Conservation (phyloP, 2,329 filamentous ascomycete genomes). For the Trichoderma brevicompactum region DNA sequence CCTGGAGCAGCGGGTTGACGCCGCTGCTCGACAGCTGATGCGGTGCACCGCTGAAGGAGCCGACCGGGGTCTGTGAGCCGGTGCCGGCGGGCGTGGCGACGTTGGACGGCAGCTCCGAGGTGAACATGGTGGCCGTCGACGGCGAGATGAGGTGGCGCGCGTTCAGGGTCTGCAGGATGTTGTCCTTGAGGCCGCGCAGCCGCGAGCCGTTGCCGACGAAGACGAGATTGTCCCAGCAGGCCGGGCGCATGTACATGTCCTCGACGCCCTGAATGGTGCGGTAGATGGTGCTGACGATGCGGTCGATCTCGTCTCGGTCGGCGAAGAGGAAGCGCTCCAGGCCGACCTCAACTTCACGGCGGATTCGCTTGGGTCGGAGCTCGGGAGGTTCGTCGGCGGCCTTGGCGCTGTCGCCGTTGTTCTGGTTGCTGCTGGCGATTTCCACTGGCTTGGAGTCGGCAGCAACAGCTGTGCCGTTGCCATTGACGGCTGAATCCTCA, state of each 20-base stretch:
- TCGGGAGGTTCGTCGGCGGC: conserved; percentile 40
- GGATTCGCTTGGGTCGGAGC: conserved; percentile 58
- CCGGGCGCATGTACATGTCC: conserved; percentile 80
- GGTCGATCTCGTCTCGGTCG: conserved; percentile 74
- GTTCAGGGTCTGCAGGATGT: conserved; percentile 77
- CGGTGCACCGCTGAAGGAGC: conserved; percentile 57
- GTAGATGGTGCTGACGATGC: conserved; percentile 83
- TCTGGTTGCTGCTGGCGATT: too few species aligned
- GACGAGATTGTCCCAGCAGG: conserved; percentile 90
- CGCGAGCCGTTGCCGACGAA: conserved; percentile 86
- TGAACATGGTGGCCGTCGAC: conserved; percentile 93
- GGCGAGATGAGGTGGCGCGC: conserved; percentile 89
- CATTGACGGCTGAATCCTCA: conserved; percentile 28
- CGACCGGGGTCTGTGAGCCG: conserved; percentile 86
- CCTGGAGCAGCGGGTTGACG: conserved; percentile 90
- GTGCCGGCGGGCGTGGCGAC: conserved; percentile 89
- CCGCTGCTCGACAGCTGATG: conserved; percentile 61
- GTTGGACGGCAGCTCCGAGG: conserved; percentile 92
- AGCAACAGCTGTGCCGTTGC: neutral
- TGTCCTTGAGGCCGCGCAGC: conserved; percentile 81
- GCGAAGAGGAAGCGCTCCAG: conserved; percentile 74
- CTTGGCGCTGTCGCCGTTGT: neutral
- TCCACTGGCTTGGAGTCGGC: neutral
- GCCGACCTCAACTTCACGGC: conserved; percentile 75
- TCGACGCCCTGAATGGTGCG: conserved; percentile 80